A percentile compares a stretch with the other conserved stretches of the same genome.
Evolutionary conservation across 163 green algal species (phyloP).

Genomic region (Coccomyxa subellipsoidea): DNA sequence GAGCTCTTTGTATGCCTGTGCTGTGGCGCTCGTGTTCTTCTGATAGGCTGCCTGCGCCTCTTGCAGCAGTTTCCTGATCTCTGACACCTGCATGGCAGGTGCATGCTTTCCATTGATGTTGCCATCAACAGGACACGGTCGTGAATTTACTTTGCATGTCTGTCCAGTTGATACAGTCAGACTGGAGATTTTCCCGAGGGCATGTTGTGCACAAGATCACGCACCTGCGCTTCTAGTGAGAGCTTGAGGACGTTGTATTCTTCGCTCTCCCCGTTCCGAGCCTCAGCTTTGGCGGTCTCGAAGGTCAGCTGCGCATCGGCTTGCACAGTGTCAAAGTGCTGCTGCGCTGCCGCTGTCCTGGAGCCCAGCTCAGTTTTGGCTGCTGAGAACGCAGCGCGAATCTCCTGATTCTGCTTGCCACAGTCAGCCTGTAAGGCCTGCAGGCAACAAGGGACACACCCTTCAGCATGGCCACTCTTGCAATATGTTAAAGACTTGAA

Average conservation of each 20-base stretch:
- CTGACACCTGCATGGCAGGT: background rate
- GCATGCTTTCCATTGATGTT: background rate
- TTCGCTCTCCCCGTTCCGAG: slow-evolving; percentile 81
- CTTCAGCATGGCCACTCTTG: too few species aligned
- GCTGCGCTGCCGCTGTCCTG: slow-evolving; percentile 74
- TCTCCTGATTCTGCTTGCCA: slow-evolving; percentile 64
- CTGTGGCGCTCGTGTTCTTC: background rate
- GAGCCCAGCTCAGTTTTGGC: slow-evolving; percentile 77
- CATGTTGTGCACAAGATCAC: background rate
- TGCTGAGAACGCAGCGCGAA: slow-evolving; percentile 50
- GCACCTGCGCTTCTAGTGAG: slow-evolving; percentile 64
- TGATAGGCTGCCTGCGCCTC: background rate
- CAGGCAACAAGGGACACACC: too few species aligned
- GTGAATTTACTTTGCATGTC: too few species aligned
- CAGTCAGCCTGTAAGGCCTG: slow-evolving; percentile 61
- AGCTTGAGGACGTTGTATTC: slow-evolving; percentile 92
- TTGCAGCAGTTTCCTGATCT: background rate
- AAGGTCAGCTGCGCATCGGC: slow-evolving; percentile 59
- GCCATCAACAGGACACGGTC: too few species aligned
- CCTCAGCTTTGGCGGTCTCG: slow-evolving; percentile 57
- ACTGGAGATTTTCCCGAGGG: background rate
- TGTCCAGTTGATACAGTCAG: too few species aligned
- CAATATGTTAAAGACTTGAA: slow-evolving; percentile 5
- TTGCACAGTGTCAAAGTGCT: slow-evolving; percentile 52
- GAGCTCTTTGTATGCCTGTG: slow-evolving; percentile 62